Conservation (phyloP, 208 protist species). For the Leishmania tarentolae region DNA sequence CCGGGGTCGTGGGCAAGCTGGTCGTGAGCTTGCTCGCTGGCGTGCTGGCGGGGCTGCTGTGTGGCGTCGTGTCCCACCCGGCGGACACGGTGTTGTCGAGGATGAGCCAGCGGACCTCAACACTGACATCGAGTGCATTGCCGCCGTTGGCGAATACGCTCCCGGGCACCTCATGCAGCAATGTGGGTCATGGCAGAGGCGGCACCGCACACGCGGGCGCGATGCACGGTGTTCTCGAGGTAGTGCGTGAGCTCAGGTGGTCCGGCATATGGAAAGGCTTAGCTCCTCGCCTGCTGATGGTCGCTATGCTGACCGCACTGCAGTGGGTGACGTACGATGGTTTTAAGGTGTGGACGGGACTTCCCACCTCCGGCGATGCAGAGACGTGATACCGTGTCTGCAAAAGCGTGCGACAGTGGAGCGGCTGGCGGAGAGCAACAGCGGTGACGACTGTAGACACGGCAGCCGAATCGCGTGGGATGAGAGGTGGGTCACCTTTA, state of each 20-base stretch:
- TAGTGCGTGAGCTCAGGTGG: conserved; percentile 46
- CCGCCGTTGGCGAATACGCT: conserved; percentile 11
- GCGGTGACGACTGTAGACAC: neutral
- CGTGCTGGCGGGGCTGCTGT: conserved; percentile 91
- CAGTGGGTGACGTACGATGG: conserved; percentile 96
- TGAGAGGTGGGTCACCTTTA: neutral
- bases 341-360: conserved; percentile 74
- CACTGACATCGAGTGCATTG: neutral
- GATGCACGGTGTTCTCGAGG: conserved; percentile 8
- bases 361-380: conserved; percentile 49
- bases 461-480: neutral
- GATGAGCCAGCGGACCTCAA: conserved; percentile 59
- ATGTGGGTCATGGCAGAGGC: conserved; percentile 1
- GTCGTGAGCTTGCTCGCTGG: conserved; percentile 60
- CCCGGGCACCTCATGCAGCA: conserved; percentile 12
- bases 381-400: neutral
- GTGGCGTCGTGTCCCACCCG: conserved; percentile 94
- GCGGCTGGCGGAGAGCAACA: neutral
- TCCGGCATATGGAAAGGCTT: conserved; percentile 81
- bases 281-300: conserved; percentile 92
- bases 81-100: conserved; percentile 95
- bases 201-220: neutral
- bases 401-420: neutral
- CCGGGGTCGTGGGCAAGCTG: conserved; percentile 14
- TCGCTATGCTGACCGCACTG: conserved; percentile 91